These are phyloP conservation scores for Neonectria faginata DNA, from an alignment of 2,329 filamentous ascomycete species.

Conservation along the genomic window DNA sequence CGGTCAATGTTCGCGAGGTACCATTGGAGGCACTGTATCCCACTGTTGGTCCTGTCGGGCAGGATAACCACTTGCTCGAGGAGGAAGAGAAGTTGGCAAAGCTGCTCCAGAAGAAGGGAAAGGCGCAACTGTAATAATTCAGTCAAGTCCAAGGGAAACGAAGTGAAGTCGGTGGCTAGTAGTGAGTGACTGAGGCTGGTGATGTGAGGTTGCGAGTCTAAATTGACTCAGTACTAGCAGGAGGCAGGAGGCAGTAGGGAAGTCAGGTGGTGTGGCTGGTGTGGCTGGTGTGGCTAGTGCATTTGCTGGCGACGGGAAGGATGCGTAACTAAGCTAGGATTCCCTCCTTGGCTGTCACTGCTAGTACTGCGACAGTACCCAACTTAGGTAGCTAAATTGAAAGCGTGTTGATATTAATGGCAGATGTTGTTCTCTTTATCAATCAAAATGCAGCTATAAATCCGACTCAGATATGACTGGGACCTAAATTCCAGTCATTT, in stretches of 20 bases:
- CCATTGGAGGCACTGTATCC: conserved; percentile 22
- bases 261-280: background rate
- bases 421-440: background rate
- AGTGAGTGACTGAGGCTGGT: too few species aligned
- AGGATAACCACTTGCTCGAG: conserved; percentile 5
- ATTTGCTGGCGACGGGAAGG: background rate
- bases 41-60: conserved; percentile 12
- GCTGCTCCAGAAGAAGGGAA: background rate
- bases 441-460: background rate
- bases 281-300: background rate
- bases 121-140: too few species aligned
- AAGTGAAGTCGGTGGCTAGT: too few species aligned
- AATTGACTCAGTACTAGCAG: too few species aligned
- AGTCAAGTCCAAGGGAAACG: too few species aligned
- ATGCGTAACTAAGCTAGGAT: background rate
- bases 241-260: too few species aligned
- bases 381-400: background rate
- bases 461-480: background rate
- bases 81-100: conserved; percentile 1
- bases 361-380: background rate
- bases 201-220: background rate
- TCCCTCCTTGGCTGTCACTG: background rate
- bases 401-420: background rate
- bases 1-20: background rate
- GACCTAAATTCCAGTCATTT: background rate